A percentile compares a stretch with the other conserved stretches of the same genome.
Conservation (phyloP, 768 basidiomycete genomes). For the Strobilomyces dryophilus region DNA sequence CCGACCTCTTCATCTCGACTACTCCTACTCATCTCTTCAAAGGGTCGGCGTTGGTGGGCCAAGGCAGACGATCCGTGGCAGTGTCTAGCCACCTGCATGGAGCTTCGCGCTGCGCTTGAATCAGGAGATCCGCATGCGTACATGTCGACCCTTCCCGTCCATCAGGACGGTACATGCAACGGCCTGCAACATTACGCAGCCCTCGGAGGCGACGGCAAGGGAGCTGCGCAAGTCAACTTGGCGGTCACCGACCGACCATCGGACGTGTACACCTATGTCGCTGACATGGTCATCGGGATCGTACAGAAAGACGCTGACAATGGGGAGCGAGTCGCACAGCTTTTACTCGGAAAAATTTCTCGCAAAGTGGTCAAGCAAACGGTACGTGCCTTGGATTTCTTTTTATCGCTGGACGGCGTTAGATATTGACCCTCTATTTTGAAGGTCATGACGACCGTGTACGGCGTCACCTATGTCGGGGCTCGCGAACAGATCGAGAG, state of each 20-base stretch:
- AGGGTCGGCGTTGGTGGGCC: conserved; percentile 86
- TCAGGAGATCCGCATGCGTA: conserved; percentile 57
- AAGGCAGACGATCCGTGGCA: conserved; percentile 97
- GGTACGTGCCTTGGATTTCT: conserved; percentile 37
- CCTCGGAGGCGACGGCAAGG: conserved; percentile 84
- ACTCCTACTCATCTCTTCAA: conserved; percentile 2
- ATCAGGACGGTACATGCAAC: conserved; percentile 98
- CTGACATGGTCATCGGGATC: conserved; percentile 72
- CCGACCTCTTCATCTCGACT: conserved; percentile 5
- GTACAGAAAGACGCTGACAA: conserved; percentile 53
- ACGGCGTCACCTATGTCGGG: conserved; percentile 94
- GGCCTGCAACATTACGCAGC: conserved; percentile 99
- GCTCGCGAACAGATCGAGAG: conserved; percentile 92
- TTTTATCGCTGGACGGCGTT: neutral
- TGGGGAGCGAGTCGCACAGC: conserved; percentile 49
- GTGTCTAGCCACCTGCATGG: conserved; percentile 88
- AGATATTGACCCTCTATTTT: neutral
- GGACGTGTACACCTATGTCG: conserved; percentile 93
- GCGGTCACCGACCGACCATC: conserved; percentile 79
- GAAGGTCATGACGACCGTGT: conserved; percentile 98
- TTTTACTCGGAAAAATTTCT: conserved; percentile 74
- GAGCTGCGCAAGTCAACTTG: conserved; percentile 92
- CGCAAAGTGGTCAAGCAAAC: conserved; percentile 99
- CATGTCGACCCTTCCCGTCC: conserved; percentile 77
- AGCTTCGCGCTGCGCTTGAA: conserved; percentile 76